Base-by-base conservation (phyloP, 768 basidiomycete species). In the Hygrophorus russula region DNA sequence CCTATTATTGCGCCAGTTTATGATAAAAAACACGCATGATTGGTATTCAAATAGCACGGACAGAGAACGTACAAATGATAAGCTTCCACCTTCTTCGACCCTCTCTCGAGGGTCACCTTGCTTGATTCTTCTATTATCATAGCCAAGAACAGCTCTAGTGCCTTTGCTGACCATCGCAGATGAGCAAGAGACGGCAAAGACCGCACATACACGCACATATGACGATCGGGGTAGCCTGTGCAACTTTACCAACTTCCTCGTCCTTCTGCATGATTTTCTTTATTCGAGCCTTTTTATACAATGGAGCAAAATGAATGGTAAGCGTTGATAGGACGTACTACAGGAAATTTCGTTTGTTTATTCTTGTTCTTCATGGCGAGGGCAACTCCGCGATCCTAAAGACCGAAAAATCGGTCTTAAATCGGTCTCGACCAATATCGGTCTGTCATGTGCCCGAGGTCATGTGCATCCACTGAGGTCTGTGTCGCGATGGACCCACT, bases 211-310 rank as follows among this genome's bases (percentile, higher is more conserved):
- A 74, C 89, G 60, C 56, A 96, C 94, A 98, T 54, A 98, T 96
- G 46, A 97, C 88, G 47, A 97, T 76, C 0, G 94, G 94, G 3
- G 93, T 94, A 19, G 90, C 92, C 58, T 92, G 89, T 2, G 94
- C 91, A 27, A 98, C 90, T 60, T 98, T 98, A 46, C 94, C 94
- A 14, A 98, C 94, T 58, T 98, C 94, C 58, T 98, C 94, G 57
- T 98, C 94, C 59, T 92, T 91, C 68, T 98, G 94, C 89, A 98
- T 98, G 44, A 97, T 96, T 68, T 90, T 88, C 74, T 97, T 98
- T 68, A 98, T 98, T 36, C 94, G 82, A 3, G 94, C 93, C 92
- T 94, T 51, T 19, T 45, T 19, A 43, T 4, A 32, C 24, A 15
- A 20, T 28, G 13, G 20, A 17, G 34, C 18, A 28, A 29, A 36